phyloP scores from a whole-genome alignment of 2,329 filamentous ascomycete species.

The Neurospora crassa region DNA sequence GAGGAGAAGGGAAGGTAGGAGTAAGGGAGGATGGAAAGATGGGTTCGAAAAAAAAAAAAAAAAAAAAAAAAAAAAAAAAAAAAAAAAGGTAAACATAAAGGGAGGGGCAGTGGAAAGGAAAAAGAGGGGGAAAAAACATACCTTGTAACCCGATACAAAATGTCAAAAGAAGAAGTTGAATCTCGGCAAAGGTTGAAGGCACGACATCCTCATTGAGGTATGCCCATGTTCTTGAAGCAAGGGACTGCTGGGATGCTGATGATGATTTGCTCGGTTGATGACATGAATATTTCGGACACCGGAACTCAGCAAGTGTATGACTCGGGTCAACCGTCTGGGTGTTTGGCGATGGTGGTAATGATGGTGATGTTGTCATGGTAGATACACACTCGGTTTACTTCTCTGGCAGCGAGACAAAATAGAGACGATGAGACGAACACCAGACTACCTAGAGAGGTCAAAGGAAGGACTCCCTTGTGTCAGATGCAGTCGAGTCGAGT shows the following conservation, averaged over 20 bases:
- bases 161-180: conserved; percentile 36
- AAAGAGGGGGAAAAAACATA: conserved; percentile 11
- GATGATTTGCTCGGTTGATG: neutral
- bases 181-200: conserved; percentile 31
- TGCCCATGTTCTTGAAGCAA: conserved; percentile 15
- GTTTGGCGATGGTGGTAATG: neutral
- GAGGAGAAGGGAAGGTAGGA: no score
- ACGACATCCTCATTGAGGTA: conserved; percentile 25
- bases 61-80: no score
- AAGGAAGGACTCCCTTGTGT: neutral
- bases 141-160: conserved; percentile 43
- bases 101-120: no score
- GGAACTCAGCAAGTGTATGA: neutral
- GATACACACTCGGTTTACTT: neutral
- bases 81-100: no score
- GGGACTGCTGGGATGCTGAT: neutral
- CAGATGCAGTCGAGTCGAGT: neutral
- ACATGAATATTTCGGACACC: neutral
- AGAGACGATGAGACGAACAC: neutral
- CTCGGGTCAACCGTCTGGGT: neutral
- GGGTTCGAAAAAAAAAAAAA: no score
- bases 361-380: neutral
- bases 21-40: no score
- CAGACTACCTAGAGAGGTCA: neutral
- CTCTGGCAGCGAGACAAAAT: neutral